Base-by-base conservation (phyloP, 2,329 filamentous ascomycete species). In the Alternaria arborescens region DNA sequence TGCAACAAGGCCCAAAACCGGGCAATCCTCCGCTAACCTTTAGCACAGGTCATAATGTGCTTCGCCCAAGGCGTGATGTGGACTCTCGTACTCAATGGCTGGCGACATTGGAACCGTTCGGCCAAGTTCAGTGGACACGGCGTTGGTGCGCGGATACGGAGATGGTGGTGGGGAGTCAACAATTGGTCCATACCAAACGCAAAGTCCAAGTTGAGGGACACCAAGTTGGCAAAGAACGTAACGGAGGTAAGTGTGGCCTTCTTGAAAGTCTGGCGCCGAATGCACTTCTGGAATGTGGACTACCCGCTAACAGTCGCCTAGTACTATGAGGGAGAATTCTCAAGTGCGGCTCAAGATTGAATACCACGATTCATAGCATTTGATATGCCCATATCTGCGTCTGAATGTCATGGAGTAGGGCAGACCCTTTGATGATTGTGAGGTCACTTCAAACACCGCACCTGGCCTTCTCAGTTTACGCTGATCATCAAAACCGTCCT, bases 151-250 rank as follows among this genome's bases (percentile, higher is more conserved):
- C 87, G 87, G 68, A 81, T 95, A 50, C 85, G 95, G 70, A 85
- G 93, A 67, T 98, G 94, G 95, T 99, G 95, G 94, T 97, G 93
- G 82, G 87, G 86, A 22, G 91, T 97, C 18, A 98, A 98, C 75
- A 93, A 96, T 73, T 98, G 95, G 95, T 84, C 52, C 26, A 64
- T 78, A 52, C 77, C 76, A 11, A 64, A 59, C 16, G 48, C 64
- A 26, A 67, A 61, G 40, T 59, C 61, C 22, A 67, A 59, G 48
- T 44, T 77, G 58, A 71, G 61, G 50, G 64, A 77, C 55, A 66
- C 69, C 44, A 77, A 72, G 58, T 50, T 78, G 56, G 75, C 76
- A 7, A 72, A 70, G 48, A 73, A 76, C 20, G 71, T 75, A 14
- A 69, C 71, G 60, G 76, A 79, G 67, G 78, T 79, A 67, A 73